These are phyloP conservation scores for Chenopodium album DNA, from an alignment of 148 eudicot genomes.

Conservation along the genomic window DNA sequence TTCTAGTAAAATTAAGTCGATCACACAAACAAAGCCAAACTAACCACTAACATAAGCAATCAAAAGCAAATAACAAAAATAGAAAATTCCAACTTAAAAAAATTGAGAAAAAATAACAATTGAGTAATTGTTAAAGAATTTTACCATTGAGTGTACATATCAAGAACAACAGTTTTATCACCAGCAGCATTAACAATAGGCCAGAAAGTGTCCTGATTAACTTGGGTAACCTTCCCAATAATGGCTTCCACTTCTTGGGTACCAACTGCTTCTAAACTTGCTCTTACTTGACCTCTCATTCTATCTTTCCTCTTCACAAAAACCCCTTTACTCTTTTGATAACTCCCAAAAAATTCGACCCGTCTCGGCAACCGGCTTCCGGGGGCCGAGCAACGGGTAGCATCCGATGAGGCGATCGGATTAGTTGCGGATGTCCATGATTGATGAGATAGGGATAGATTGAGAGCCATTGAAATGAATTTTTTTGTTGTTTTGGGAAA, in stretches of 20 bases:
- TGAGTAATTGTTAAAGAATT: not conserved
- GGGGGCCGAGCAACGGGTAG: not conserved
- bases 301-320: conserved; percentile 20
- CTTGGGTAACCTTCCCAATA: conserved; percentile 80
- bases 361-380: conserved; percentile 8
- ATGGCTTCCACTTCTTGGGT: conserved; percentile 33
- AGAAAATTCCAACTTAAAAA: not conserved
- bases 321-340: not conserved
- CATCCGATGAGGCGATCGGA: conserved; percentile 25
- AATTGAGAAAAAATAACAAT: not conserved
- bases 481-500: not conserved
- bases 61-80: not conserved
- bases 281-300: conserved; percentile 25
- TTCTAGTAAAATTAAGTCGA: too few relatives aligned
- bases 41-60: not conserved
- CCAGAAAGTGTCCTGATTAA: conserved; percentile 82
- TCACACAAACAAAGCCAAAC: too few relatives aligned
- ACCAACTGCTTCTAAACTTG: conserved; percentile 51
- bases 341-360: conserved; percentile 10
- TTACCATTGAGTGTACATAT: conserved; percentile 94
- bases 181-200: conserved; percentile 77
- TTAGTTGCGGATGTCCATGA: conserved; percentile 22
- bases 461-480: conserved; percentile 30
- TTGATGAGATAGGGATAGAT: conserved; percentile 24
- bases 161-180: conserved; percentile 69